Conservation (phyloP, 2,329 filamentous ascomycete genomes). For the Helotiales sp. region DNA sequence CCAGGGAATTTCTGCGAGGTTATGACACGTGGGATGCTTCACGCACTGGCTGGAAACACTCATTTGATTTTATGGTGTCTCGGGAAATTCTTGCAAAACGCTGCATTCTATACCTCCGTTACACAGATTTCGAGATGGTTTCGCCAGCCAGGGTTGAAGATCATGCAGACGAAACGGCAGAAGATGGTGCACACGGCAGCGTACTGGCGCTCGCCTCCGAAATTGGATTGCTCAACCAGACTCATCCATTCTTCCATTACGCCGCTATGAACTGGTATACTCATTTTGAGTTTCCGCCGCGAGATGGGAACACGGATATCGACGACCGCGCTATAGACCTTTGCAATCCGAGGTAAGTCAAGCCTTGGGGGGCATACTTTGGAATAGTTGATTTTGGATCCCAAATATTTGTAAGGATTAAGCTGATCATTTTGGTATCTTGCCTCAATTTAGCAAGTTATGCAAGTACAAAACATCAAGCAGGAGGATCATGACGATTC, state of each 20-base stretch:
- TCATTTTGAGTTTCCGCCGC: neutral
- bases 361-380: too few species aligned
- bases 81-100: neutral
- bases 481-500: too few species aligned
- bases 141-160: neutral
- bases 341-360: neutral
- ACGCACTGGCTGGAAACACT: neutral
- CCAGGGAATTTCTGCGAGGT: neutral
- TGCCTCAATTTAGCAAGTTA: too few species aligned
- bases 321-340: neutral
- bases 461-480: too few species aligned
- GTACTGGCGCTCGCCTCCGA: neutral
- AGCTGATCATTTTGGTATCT: too few species aligned
- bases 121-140: neutral
- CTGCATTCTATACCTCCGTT: neutral
- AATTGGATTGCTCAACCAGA: neutral
- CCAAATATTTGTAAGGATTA: too few species aligned
- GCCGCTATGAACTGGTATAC: neutral
- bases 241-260: neutral
- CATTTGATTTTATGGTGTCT: neutral
- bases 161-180: neutral
- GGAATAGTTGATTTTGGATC: too few species aligned
- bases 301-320: neutral
- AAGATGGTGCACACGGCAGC: neutral
- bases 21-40: neutral